A percentile compares a stretch with the other conserved stretches of the same genome.
Conservation (phyloP, 805 yeast species). For the Priceomyces haplophilus region DNA sequence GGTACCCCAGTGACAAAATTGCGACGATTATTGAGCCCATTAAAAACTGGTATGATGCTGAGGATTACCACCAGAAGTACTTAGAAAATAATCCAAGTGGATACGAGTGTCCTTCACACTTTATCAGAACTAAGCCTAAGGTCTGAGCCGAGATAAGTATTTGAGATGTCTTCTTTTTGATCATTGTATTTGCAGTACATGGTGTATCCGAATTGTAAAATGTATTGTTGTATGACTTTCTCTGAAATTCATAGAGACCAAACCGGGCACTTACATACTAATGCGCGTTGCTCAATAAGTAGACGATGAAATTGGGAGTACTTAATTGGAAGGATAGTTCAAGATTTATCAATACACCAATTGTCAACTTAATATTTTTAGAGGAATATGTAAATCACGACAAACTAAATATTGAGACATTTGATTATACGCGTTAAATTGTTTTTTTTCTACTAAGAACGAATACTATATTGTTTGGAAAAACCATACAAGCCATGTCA, state of each 20-base stretch:
- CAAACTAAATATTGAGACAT: background rate
- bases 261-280: no score
- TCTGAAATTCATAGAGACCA: no score
- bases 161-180: no score
- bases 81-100: slow-evolving; percentile 78
- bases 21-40: slow-evolving; percentile 71
- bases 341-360: no score
- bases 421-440: background rate
- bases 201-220: no score
- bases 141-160: slow-evolving; percentile 14
- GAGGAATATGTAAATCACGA: no score
- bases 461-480: background rate
- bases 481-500: slow-evolving; percentile 54
- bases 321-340: no score
- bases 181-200: no score
- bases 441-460: background rate
- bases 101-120: slow-evolving; percentile 89
- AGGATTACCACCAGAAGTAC: slow-evolving; percentile 87
- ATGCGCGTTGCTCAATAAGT: no score
- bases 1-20: slow-evolving; percentile 70
- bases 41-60: slow-evolving; percentile 83
- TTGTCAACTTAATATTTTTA: no score
- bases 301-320: no score
- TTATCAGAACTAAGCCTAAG: slow-evolving; percentile 61
- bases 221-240: no score